Evolutionary conservation across 306 rosid genomes (phyloP).

Genomic region (Corylus avellana): DNA sequence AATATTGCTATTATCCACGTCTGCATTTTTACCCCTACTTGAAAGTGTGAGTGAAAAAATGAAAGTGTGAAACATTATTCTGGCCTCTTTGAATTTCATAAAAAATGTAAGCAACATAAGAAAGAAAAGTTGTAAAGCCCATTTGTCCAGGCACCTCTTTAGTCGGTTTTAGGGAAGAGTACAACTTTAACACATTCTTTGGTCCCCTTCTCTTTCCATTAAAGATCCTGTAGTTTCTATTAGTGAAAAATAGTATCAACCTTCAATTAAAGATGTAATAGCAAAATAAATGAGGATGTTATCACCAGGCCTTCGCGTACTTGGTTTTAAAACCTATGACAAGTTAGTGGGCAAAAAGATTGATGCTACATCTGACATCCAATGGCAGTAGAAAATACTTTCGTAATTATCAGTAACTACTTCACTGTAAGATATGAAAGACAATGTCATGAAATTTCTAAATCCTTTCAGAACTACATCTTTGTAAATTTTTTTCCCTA

Average conservation of each 20-base stretch:
- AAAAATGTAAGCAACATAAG: no score
- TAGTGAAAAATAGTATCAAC: neutral
- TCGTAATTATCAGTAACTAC: neutral
- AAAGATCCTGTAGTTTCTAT: no score
- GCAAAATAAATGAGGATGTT: neutral
- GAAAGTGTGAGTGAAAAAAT: no score
- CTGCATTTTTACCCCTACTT: no score
- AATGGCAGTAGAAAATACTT: neutral
- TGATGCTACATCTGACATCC: neutral
- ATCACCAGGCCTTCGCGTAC: neutral
- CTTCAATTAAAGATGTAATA: neutral
- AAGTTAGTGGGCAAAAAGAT: neutral
- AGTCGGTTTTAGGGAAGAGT: no score
- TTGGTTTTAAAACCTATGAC: neutral
- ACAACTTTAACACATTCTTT: no score
- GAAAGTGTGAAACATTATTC: no score
- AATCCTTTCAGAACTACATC: neutral
- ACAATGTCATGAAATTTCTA: neutral
- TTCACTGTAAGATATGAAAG: neutral
- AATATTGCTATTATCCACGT: no score
- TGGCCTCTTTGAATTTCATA: no score
- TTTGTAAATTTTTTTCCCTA: slow-evolving; percentile 17
- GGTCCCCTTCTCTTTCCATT: no score
- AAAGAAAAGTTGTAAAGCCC: no score
- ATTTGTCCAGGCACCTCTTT: no score